These are phyloP conservation scores for Zygotorulaspora danielsina DNA, from an alignment of 805 yeast species.

Conservation along the genomic window DNA sequence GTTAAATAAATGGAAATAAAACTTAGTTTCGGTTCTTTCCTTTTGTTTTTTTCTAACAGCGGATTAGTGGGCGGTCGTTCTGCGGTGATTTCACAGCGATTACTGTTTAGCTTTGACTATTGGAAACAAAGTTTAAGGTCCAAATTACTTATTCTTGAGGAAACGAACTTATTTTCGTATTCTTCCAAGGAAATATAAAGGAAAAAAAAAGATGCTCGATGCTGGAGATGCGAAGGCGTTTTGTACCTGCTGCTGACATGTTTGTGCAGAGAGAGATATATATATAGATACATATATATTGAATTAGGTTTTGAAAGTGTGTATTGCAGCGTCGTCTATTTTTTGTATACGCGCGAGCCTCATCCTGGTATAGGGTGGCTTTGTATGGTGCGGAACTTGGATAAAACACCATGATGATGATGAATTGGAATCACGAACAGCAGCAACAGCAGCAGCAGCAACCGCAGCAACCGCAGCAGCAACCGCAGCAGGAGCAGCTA, in stretches of 20 bases:
- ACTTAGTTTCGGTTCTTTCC: not conserved
- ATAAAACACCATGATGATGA: not conserved
- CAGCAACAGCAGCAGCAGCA: slow-evolving; percentile 9
- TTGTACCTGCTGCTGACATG: too few relatives aligned
- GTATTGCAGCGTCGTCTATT: too few relatives aligned
- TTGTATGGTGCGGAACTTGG: too few relatives aligned
- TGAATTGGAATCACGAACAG: slow-evolving; percentile 1
- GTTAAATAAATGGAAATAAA: not conserved
- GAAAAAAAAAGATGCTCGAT: not conserved
- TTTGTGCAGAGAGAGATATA: too few relatives aligned
- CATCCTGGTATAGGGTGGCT: too few relatives aligned
- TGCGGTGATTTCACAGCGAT: not conserved
- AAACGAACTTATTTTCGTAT: not conserved
- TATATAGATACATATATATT: slow-evolving; percentile 1
- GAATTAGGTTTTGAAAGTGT: too few relatives aligned
- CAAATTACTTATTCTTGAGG: slow-evolving; percentile 1
- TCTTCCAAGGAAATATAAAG: slow-evolving; percentile 1
- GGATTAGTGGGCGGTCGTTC: too few relatives aligned
- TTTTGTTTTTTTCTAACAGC: not conserved
- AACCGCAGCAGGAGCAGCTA: slow-evolving; percentile 4
- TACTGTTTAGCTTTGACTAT: not conserved
- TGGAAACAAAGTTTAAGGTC: slow-evolving; percentile 1
- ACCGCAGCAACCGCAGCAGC: slow-evolving; percentile 1
- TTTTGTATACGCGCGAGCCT: too few relatives aligned
- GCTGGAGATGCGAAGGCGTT: too few relatives aligned